Conservation (phyloP, 2,329 filamentous ascomycete species). For the Fusarium nodosum region DNA sequence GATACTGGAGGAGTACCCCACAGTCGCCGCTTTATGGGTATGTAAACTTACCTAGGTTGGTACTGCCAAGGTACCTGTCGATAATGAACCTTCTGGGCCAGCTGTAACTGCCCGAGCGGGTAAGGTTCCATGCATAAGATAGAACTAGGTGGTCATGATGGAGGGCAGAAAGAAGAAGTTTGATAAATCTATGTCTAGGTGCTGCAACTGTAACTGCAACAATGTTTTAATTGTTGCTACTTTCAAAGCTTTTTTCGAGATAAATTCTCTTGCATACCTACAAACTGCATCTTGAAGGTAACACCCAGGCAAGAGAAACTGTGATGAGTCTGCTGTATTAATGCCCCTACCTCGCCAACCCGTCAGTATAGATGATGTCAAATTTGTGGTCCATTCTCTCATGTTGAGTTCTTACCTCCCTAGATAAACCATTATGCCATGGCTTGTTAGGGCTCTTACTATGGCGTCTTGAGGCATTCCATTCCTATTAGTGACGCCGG, state of each 20-base stretch:
- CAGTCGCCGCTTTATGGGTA: neutral
- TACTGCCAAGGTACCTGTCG: neutral
- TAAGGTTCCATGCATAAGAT: conserved; percentile 1
- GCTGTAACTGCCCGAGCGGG: conserved; percentile 6
- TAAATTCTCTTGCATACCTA: neutral
- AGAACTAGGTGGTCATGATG: neutral
- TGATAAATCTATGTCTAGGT: neutral
- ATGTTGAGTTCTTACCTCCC: neutral
- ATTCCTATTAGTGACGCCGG: neutral
- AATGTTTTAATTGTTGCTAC: too few relatives aligned
- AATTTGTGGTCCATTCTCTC: neutral
- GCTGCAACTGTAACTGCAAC: too few relatives aligned
- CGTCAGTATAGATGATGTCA: neutral
- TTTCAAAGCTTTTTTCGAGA: neutral
- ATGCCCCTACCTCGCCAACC: neutral
- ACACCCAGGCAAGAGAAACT: neutral
- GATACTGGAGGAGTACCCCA: neutral
- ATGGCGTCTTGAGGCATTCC: neutral
- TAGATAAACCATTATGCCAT: neutral
- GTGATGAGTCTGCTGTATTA: neutral
- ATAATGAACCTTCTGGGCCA: neutral
- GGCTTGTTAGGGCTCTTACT: neutral
- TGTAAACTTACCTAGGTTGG: neutral
- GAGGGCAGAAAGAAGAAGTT: neutral
- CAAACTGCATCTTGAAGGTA: neutral